Evolutionary conservation across 441 rosid species (phyloP).

Genomic region (Geranium incanum): DNA sequence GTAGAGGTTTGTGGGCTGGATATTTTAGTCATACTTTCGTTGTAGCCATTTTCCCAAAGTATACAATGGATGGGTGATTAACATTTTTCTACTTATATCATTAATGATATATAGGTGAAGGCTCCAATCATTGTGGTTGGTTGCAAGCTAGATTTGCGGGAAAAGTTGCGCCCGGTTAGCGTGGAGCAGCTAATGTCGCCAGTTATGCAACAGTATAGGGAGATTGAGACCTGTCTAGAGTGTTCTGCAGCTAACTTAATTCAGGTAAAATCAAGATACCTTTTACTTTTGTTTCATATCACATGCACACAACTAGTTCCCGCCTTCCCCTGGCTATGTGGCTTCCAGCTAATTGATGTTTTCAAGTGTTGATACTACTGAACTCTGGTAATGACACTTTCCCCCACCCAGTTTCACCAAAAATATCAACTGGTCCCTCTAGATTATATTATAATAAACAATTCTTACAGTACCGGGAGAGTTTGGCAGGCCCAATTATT

Average conservation of each 20-base stretch:
- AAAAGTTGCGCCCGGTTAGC: conserved; percentile 42
- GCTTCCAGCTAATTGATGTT: neutral
- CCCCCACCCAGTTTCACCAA: neutral
- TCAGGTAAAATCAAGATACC: conserved; percentile 35
- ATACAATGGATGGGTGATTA: neutral
- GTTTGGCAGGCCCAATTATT: neutral
- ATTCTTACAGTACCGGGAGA: neutral
- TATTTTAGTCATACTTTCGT: neutral
- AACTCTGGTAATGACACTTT: neutral
- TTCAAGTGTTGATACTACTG: neutral
- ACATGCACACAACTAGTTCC: neutral
- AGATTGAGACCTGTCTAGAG: conserved; percentile 71
- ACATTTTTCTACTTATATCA: neutral
- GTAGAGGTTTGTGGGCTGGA: conserved; percentile 33
- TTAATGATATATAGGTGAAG: conserved; percentile 3
- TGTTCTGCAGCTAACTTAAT: conserved; percentile 56
- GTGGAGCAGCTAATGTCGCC: conserved; percentile 66
- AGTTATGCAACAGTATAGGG: conserved; percentile 64
- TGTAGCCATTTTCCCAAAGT: neutral
- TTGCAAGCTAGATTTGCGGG: conserved; percentile 66
- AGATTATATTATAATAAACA: neutral
- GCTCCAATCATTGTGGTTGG: conserved; percentile 70
- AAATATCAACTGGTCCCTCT: neutral
- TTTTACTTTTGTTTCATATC: conserved; percentile 7
- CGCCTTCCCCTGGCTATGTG: neutral